Evolutionary conservation across 371 early-diverging fungal species (phyloP), one percentile per base, ranked within the genome.

Genomic region (Lichtheimia ramosa): DNA sequence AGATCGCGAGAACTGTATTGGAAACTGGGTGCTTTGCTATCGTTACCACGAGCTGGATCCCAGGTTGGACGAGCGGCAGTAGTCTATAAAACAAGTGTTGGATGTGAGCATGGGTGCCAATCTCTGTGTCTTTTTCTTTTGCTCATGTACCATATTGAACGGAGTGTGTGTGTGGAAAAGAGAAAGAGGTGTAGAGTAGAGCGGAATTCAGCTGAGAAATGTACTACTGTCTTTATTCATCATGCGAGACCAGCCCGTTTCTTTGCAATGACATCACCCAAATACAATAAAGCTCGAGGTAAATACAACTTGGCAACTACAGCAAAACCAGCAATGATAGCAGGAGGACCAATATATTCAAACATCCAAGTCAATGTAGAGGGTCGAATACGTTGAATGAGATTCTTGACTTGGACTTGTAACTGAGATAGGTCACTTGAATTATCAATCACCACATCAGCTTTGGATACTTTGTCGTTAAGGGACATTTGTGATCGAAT

Each of bases 401-500:
- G 63, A n/a, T 78, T 65, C 48, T 74, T 69, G 4, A 94, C 87
- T 65, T 90, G 89, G 0, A 58, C 59, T 40, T 82, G 68, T 4
- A 93, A 76, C 25, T 89, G 84, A 18, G 76, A 71, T 3, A 89
- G 51, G 21, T 84, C 80, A 3, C 86, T 87, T 4, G 89, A 82
- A 69, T 98, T 98, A 65, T 95, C 91, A 46, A 98, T 73, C 5
- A 97, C 91, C 50, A 83, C 77, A 48, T 92, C 85, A 0, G 97
- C 97, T 49, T 79, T 84, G 13, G 70, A 72, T 3, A 83, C 77
- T 64, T 96, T 97, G 55, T 89, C 84, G 1, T 75, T 75, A 53
- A 96, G 75, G 3, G 90, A 79, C 86, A 94, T 87, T 73, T 98
- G 97, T 5, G 95, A 77, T 42, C 83, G 76, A 39, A 96, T 92